Base-by-base conservation (phyloP, 441 rosid species). In the Populus trichocarpa region DNA sequence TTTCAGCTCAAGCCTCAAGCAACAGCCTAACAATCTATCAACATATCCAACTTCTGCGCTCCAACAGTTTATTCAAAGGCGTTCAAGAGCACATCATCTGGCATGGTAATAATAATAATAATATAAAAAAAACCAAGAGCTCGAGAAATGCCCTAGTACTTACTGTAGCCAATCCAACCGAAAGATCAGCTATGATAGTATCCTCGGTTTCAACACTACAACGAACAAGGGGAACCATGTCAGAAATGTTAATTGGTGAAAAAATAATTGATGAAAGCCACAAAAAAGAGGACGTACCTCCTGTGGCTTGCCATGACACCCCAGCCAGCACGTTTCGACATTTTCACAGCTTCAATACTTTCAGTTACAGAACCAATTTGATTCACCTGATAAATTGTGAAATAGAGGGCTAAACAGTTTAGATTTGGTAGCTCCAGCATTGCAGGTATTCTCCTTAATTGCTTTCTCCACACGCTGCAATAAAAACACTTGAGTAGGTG, bases 311-410 rank as follows among this genome's bases (percentile, higher is more conserved):
- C 89, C 99, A 96, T 93, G 53, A 96, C 97, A 74, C 98, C 97
- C 98, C 97, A 94, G 0, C 98, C 98, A 77, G 98, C 98, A 61
- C 46, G 84, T 86, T 96, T 96, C 3, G 99, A 92, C 97, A 93
- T 94, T 84, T 76, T 94, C 50, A 96, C 98, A n/a, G 99, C 98
- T 89, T 96, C 98, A 16, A 93, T 92, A 78, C 97, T 95, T 86
- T 95, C 98, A 3, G 99, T 95, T 10, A 93, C 98, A 0, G 97
- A 88, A 23, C 97, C 99, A 75, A 94, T 96, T 92, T 96, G 99
- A 84, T 96, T 96, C 61, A 94, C 99, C 97, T 93, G 80, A 73
- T 30, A 70, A 65, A 23, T 64, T 22, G 32, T 75, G 22, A 26
- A 33, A 67, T 53, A 7, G 42, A 4, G 14, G 35, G 53, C 5